Evolutionary conservation across 1,284 basidiomycete genomes (phyloP).

Genomic region (Naganishia sp.): DNA sequence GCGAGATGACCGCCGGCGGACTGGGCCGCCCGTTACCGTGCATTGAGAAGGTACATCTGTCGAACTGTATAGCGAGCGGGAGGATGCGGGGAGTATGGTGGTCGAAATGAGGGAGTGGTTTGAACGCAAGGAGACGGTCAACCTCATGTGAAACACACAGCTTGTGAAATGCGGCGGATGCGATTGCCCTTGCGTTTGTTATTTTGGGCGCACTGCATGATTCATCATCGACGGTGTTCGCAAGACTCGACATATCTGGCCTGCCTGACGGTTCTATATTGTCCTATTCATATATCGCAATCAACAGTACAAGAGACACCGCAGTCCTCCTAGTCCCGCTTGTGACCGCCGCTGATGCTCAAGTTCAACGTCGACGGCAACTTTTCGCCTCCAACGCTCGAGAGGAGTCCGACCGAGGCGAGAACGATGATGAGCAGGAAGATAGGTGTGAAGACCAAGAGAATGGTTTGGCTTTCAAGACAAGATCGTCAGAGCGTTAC

Average conservation of each 20-base stretch:
- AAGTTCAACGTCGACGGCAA: constrained; percentile 52
- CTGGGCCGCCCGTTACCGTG: constrained; percentile 19
- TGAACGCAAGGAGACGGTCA: not conserved
- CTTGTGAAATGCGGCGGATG: too few relatives aligned
- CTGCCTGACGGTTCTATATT: not conserved
- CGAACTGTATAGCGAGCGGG: not conserved
- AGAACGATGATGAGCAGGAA: constrained; percentile 40
- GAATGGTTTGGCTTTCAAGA: constrained; percentile 44
- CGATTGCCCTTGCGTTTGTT: not conserved
- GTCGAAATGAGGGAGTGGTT: too few relatives aligned
- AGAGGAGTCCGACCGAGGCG: constrained; percentile 45
- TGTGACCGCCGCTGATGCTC: constrained; percentile 41
- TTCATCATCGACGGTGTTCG: not conserved
- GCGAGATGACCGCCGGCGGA: constrained; percentile 8
- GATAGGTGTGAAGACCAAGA: constrained; percentile 47
- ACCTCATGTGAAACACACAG: not conserved
- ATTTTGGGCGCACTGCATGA: constrained; percentile 15
- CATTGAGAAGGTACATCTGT: constrained; percentile 24
- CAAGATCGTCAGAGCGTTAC: not conserved
- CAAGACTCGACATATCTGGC: too few relatives aligned
- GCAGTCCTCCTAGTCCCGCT: constrained; percentile 28
- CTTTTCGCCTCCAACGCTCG: constrained; percentile 47
- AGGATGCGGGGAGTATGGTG: not conserved
- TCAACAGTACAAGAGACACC: constrained; percentile 1
- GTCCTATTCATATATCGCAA: not conserved